Evolutionary conservation across 768 basidiomycete species (phyloP).

Genomic region (Boletus subparvulus): DNA sequence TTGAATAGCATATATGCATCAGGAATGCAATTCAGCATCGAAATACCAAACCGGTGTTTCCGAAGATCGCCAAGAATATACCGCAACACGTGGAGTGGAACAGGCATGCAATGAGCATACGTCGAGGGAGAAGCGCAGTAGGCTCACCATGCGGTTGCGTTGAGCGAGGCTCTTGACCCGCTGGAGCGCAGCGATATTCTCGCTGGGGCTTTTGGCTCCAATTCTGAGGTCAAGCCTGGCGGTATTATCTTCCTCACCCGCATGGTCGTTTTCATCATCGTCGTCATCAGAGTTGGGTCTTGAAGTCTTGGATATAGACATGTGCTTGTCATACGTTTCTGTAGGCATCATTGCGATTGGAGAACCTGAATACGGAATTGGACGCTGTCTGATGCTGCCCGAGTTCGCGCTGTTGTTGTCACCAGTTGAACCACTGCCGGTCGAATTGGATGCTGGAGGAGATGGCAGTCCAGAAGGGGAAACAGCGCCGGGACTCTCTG

Average conservation of each 20-base stretch:
- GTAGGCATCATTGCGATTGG: slow-evolving; percentile 39
- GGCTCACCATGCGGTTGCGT: slow-evolving; percentile 69
- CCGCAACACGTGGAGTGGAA: slow-evolving; percentile 33
- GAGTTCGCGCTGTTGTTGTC: slow-evolving; percentile 48
- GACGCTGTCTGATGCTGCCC: slow-evolving; percentile 40
- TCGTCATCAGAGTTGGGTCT: slow-evolving; percentile 43
- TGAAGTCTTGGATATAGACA: slow-evolving; percentile 25
- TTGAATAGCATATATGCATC: slow-evolving; percentile 22
- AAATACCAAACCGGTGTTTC: slow-evolving; percentile 1
- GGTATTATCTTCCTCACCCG: slow-evolving; percentile 64
- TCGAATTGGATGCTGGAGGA: slow-evolving; percentile 84
- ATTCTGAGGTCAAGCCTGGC: slow-evolving; percentile 47
- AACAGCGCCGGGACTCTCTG: slow-evolving; percentile 53
- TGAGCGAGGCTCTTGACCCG: slow-evolving; percentile 69
- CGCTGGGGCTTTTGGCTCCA: slow-evolving; percentile 41
- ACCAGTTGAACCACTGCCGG: slow-evolving; percentile 75
- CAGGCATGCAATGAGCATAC: slow-evolving; percentile 26
- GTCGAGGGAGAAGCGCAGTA: slow-evolving; percentile 18
- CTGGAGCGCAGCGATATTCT: slow-evolving; percentile 60
- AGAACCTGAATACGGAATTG: slow-evolving; percentile 28
- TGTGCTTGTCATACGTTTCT: slow-evolving; percentile 39
- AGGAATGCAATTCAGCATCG: slow-evolving; percentile 3
- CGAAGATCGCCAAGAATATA: slow-evolving; percentile 19
- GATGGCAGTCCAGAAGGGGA: slow-evolving; percentile 73
- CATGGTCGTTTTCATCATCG: slow-evolving; percentile 47